Evolutionary conservation across 345 rosid genomes (phyloP), one percentile per base, ranked within the genome.

Genomic region (Eucalyptus tenuipes): DNA sequence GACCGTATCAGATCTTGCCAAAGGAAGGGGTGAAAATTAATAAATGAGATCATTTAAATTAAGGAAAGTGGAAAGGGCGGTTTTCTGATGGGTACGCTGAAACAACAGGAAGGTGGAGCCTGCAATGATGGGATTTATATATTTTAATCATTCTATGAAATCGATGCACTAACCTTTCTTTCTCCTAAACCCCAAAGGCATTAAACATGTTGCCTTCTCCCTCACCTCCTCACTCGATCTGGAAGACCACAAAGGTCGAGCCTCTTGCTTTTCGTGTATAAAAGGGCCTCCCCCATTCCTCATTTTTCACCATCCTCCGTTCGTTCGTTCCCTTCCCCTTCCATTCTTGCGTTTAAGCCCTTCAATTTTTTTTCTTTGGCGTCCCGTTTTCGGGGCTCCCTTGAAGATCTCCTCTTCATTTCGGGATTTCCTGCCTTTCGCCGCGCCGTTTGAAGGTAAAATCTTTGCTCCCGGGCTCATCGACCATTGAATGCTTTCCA

Each of bases 31-130:
- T 3, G 18, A 6, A 5, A 24, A 7, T 17, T 25, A 25, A 86
- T 3, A 86, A 86, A 33, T 3, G 25, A 45, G 10, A 87, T 49
- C 31, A 10, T 3, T 11, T 8, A 29, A 50, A 86, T 7, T 16
- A 3, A 37, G 87, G 25, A 80, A 87, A 87, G 75, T 1, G 27
- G 75, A n/a, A 52, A 91, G 88, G 88, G 93, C 90, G 94, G 95
- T 92, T 90, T 92, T 75, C 85, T 49, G 90, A 90, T 71, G 75
- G 91, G 79, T 55, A 86, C 91, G 45, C 80, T 5, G 91, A 90
- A 93, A 91, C 95, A 89, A 86, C 88, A 89, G 94, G 90, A 91
- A 85, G 92, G 89, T 87, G 87, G 10, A 50, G 90, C 64, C 64
- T 7, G 89, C 53, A 89, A 47, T 57, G 25, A 87, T 87, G 88